Evolutionary conservation across 129 eudicot genomes (phyloP).

Genomic region (Helianthus tuberosus): DNA sequence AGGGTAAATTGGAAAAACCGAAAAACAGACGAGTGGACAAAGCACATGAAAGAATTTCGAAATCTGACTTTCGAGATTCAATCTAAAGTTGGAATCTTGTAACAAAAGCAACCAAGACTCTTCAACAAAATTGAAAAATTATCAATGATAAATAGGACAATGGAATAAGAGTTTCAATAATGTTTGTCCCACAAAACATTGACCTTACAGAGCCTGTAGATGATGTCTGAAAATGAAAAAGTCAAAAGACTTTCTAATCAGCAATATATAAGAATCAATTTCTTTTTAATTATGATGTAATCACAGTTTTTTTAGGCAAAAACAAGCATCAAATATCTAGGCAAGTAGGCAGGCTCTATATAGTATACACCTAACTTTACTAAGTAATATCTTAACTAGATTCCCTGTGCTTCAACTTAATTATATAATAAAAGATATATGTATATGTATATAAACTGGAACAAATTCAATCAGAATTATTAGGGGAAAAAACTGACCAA

Average conservation of each 20-base stretch:
- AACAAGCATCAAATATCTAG: conserved; percentile 31
- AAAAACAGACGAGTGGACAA: not conserved
- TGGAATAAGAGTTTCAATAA: not conserved
- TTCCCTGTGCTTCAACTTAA: conserved; percentile 1
- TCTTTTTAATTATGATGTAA: conserved; percentile 7
- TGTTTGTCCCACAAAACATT: conserved; percentile 23
- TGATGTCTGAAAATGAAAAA: conserved; percentile 20
- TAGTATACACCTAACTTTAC: conserved; percentile 28
- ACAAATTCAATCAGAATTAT: not conserved
- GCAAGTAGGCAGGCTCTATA: conserved; percentile 33
- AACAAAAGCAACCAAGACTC: not conserved
- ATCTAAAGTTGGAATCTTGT: conserved; percentile 15
- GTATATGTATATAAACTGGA: not conserved
- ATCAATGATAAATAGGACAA: no score
- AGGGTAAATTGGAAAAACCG: conserved; percentile 7
- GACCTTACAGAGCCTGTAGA: conserved; percentile 22
- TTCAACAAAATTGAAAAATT: not conserved
- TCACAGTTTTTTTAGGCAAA: not conserved
- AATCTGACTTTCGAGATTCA: conserved; percentile 20
- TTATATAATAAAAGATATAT: not conserved
- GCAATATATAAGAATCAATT: conserved; percentile 23
- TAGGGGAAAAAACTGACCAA: conserved; percentile 12
- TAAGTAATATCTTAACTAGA: conserved; percentile 11
- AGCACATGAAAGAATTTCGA: conserved; percentile 11
- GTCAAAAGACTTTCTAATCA: conserved; percentile 30